A percentile compares a stretch with the other conserved stretches of the same genome.
phyloP scores from a whole-genome alignment of 176 grass and related monocot species.

The Aegilops sharonensis region DNA sequence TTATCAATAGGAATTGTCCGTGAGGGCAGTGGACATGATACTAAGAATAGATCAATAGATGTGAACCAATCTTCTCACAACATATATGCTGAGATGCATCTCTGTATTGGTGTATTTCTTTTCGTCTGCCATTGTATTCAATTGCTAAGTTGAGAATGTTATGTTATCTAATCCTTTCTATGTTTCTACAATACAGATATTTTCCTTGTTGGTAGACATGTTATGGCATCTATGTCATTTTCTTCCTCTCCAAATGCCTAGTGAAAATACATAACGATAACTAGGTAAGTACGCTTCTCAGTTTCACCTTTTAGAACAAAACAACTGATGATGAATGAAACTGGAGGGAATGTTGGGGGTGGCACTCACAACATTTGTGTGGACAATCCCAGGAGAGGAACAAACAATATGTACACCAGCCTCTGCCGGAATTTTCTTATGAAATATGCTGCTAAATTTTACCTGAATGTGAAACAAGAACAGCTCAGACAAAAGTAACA shows the following conservation, averaged over 20 bases:
- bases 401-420: slow-evolving; percentile 68
- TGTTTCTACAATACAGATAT: background rate
- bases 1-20: background rate
- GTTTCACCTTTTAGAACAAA: background rate
- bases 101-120: too few relatives aligned
- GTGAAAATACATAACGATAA: background rate
- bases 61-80: background rate
- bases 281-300: background rate
- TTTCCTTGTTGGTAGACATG: background rate
- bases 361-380: slow-evolving; percentile 95
- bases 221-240: background rate
- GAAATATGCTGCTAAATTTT: slow-evolving; percentile 97
- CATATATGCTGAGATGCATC: background rate
- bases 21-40: background rate
- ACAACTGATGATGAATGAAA: slow-evolving; percentile 1
- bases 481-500: slow-evolving; percentile 5
- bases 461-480: slow-evolving; percentile 47
- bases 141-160: background rate
- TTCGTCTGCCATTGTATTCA: background rate
- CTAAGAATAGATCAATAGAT: too few relatives aligned
- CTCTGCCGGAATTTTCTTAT: slow-evolving; percentile 88
- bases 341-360: background rate
- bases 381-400: slow-evolving; percentile 79
- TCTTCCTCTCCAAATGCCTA: background rate
- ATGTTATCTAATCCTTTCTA: background rate